Conservation (phyloP, 2,329 filamentous ascomycete genomes). For the Pseudodiploospora longispora region DNA sequence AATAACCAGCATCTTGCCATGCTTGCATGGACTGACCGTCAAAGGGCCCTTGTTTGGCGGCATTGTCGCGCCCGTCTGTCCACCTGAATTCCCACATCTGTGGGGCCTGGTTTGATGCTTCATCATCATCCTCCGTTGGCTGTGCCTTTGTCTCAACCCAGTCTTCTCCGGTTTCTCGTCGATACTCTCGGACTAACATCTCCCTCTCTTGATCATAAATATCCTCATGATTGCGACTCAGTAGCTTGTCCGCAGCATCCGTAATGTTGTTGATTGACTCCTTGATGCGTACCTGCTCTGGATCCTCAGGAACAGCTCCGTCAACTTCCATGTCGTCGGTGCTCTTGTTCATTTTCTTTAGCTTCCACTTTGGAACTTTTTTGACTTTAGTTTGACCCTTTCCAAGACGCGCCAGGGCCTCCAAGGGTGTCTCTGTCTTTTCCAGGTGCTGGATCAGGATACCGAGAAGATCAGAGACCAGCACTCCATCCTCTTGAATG, state of each 20-base stretch:
- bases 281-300: constrained; percentile 61
- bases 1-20: constrained; percentile 90
- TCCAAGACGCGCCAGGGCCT: constrained; percentile 76
- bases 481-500: constrained; percentile 63
- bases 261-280: constrained; percentile 75
- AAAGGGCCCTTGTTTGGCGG: constrained; percentile 75
- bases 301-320: constrained; percentile 44
- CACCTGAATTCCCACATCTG: constrained; percentile 80
- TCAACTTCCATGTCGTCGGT: constrained; percentile 64
- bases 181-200: constrained; percentile 72
- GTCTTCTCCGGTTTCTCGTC: constrained; percentile 75
- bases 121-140: background rate
- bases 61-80: constrained; percentile 79
- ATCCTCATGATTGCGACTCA: constrained; percentile 76
- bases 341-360: constrained; percentile 56
- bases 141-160: constrained; percentile 45
- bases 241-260: constrained; percentile 78
- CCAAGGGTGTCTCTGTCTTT: constrained; percentile 75
- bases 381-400: constrained; percentile 55
- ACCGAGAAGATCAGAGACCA: constrained; percentile 66
- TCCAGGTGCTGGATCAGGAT: constrained; percentile 67
- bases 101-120: constrained; percentile 9
- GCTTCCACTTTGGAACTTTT: constrained; percentile 58
- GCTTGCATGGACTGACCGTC: constrained; percentile 78
- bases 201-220: constrained; percentile 89